Conservation (phyloP, 2,329 filamentous ascomycete genomes). For the Esteya vermicola region DNA sequence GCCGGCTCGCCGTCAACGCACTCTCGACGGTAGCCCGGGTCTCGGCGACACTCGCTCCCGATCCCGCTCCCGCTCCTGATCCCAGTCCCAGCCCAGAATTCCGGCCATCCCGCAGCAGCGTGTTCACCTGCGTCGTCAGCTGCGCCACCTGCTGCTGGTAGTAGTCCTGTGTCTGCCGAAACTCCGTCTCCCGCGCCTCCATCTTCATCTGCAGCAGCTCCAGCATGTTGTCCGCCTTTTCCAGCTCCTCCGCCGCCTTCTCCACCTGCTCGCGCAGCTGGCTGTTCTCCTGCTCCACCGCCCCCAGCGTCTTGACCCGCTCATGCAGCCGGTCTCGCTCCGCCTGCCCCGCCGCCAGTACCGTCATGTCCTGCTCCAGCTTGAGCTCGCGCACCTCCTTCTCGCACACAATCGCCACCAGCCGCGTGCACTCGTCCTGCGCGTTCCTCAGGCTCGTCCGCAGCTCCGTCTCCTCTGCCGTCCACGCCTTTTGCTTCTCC, state of each 20-base stretch:
- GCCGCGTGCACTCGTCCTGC: conserved; percentile 45
- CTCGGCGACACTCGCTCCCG: conserved; percentile 13
- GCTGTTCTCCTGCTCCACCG: conserved; percentile 47
- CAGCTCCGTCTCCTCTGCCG: conserved; percentile 39
- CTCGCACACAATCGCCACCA: conserved; percentile 51
- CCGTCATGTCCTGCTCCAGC: conserved; percentile 48
- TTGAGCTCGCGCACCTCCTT: conserved; percentile 55
- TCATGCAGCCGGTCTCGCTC: conserved; percentile 45
- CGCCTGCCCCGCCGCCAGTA: conserved; percentile 44
- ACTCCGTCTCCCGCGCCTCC: conserved; percentile 31
- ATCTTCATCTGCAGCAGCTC: conserved; percentile 46
- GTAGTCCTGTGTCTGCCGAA: conserved; percentile 25
- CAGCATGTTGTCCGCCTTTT: conserved; percentile 42
- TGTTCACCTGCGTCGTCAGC: conserved; percentile 30
- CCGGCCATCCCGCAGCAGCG: conserved; percentile 16
- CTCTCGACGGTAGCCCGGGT: conserved; percentile 26
- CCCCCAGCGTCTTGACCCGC: conserved; percentile 46
- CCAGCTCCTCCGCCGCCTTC: conserved; percentile 39
- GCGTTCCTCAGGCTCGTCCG: conserved; percentile 43
- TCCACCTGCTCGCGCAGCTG: conserved; percentile 48
- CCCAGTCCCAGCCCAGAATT: too few relatives aligned
- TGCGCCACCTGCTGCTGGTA: conserved; percentile 33
- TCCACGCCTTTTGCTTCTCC: conserved; percentile 56
- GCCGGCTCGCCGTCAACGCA: conserved; percentile 34
- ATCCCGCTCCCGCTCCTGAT: background rate